These are phyloP conservation scores for Retiboletus flavoniger DNA, from an alignment of 1,284 basidiomycete genomes.

Conservation along the genomic window DNA sequence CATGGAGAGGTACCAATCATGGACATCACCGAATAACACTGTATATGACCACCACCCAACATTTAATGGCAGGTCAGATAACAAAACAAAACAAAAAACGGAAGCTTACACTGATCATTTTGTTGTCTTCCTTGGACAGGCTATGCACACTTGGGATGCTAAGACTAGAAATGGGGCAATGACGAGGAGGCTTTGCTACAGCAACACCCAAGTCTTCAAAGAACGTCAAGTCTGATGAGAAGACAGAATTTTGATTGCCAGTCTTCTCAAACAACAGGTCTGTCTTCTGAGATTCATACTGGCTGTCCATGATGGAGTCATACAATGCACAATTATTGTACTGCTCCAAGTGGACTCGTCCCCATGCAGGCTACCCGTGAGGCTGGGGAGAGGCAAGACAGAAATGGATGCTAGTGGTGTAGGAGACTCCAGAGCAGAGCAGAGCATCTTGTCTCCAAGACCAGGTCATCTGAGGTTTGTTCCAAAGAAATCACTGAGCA, in stretches of 20 bases:
- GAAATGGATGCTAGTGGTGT: conserved; percentile 65
- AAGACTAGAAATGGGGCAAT: conserved; percentile 62
- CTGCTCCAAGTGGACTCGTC: conserved; percentile 14
- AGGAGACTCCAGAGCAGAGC: conserved; percentile 55
- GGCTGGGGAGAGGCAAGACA: conserved; percentile 59
- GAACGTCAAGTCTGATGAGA: conserved; percentile 56
- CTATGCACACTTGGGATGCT: conserved; percentile 54
- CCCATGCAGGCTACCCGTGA: conserved; percentile 24
- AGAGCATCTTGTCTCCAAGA: conserved; percentile 87
- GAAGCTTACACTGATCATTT: conserved; percentile 69
- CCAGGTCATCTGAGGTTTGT: conserved; percentile 66
- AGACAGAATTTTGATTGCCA: conserved; percentile 47
- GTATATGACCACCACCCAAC: conserved; percentile 72
- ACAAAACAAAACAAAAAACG: not conserved
- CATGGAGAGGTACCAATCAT: conserved; percentile 72
- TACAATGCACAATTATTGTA: conserved; percentile 42
- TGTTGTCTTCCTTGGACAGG: conserved; percentile 66
- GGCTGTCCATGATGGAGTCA: conserved; percentile 64
- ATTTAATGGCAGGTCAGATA: conserved; percentile 47
- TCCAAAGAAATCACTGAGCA: conserved; percentile 62
- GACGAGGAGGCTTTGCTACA: conserved; percentile 41
- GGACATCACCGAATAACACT: conserved; percentile 63
- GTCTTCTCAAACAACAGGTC: conserved; percentile 72
- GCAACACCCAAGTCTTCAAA: conserved; percentile 49
- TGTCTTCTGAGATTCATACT: conserved; percentile 16